Conservation (phyloP, 202 grass and related monocot species). For the Panicum virgatum region DNA sequence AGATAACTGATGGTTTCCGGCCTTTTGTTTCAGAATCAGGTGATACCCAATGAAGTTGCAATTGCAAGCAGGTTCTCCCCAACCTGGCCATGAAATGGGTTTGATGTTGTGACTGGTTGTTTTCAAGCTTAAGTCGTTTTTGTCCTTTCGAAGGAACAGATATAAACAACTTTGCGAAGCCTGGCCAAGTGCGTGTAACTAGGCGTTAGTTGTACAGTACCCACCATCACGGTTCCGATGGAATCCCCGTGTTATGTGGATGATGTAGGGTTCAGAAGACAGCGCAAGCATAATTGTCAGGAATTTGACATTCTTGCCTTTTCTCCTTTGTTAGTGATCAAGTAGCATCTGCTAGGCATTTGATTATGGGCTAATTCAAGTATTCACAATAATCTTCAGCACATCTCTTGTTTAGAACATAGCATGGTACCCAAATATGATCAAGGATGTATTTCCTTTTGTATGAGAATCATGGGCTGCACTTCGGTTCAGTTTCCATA, state of each 20-base stretch:
- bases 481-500: no score
- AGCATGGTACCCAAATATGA: slow-evolving; percentile 7
- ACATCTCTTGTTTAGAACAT: slow-evolving; percentile 21
- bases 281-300: slow-evolving; percentile 30
- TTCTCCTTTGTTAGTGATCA: not conserved
- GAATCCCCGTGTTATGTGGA: slow-evolving; percentile 33
- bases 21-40: slow-evolving; percentile 42
- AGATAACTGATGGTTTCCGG: slow-evolving; percentile 7
- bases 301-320: slow-evolving; percentile 27
- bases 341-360: slow-evolving; percentile 45
- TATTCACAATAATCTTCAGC: slow-evolving; percentile 31
- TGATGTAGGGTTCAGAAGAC: slow-evolving; percentile 52
- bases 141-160: slow-evolving; percentile 19
- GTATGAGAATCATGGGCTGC: not conserved
- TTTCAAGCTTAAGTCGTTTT: slow-evolving; percentile 23
- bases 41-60: slow-evolving; percentile 24
- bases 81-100: slow-evolving; percentile 21
- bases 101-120: no score
- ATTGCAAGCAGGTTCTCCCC: not conserved
- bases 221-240: slow-evolving; percentile 14
- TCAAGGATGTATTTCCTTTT: not conserved
- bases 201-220: slow-evolving; percentile 50
- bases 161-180: not conserved
- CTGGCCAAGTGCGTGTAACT: slow-evolving; percentile 21
- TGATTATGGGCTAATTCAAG: slow-evolving; percentile 37